A percentile compares a stretch with the other conserved stretches of the same genome.
Conservation (phyloP, 495 filamentous ascomycete genomes). For the Penicillium ochrochloron region DNA sequence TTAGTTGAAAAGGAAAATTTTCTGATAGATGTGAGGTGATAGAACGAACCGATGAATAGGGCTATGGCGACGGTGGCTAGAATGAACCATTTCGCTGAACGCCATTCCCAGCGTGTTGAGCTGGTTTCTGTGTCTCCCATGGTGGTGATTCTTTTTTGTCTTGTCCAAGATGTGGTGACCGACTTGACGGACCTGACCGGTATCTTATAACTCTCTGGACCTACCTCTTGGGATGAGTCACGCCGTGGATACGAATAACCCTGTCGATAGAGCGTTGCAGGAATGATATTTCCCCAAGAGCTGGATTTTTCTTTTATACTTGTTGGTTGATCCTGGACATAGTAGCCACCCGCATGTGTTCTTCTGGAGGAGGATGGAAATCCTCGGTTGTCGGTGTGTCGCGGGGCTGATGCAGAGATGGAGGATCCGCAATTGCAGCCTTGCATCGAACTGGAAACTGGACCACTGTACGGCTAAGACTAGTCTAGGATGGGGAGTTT, state of each 20-base stretch:
- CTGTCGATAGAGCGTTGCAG: background rate
- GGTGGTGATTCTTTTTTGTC: background rate
- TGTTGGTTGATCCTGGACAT: background rate
- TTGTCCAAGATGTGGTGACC: background rate
- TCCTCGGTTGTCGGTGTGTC: background rate
- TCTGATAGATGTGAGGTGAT: background rate
- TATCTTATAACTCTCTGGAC: no score
- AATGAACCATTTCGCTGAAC: constrained; percentile 14
- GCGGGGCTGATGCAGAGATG: background rate
- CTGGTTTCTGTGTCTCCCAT: background rate
- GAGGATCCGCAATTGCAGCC: background rate
- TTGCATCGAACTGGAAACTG: background rate
- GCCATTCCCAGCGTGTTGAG: constrained; percentile 7
- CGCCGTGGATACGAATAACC: background rate
- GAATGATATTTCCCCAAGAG: background rate
- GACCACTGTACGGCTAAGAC: no score
- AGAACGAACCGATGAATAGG: constrained; percentile 9
- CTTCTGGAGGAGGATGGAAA: background rate
- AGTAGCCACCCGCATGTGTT: background rate
- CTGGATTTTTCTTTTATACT: background rate
- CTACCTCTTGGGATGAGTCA: background rate
- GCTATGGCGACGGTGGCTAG: constrained; percentile 10
- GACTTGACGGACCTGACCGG: background rate
- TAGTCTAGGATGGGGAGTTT: background rate
- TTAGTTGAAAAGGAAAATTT: background rate